These are phyloP conservation scores for Fusarium poae DNA, from an alignment of 2,329 filamentous ascomycete genomes.

Conservation along the genomic window DNA sequence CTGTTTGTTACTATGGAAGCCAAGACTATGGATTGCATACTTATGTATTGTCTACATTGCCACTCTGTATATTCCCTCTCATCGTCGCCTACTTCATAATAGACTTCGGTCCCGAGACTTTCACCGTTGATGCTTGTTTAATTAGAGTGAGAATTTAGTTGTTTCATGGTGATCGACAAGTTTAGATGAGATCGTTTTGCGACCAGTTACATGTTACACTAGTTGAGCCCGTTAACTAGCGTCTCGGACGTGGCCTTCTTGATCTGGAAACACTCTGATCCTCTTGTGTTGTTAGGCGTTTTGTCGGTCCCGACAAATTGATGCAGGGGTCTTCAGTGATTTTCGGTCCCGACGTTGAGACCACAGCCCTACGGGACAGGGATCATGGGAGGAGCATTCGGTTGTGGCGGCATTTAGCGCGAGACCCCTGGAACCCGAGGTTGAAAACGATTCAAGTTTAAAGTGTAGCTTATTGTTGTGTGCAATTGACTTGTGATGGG, in stretches of 20 bases:
- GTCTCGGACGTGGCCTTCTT: not conserved
- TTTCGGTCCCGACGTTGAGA: too few species aligned
- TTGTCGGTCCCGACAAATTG: too few species aligned
- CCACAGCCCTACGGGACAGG: too few species aligned
- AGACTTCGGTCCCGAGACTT: not conserved
- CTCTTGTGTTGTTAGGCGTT: too few species aligned
- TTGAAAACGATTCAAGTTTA: too few species aligned
- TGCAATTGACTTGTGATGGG: not conserved
- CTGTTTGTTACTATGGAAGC: not conserved
- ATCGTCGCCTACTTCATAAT: not conserved
- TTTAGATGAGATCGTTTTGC: not conserved
- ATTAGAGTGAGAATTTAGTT: not conserved
- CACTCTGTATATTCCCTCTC: not conserved
- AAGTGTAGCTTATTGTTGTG: too few species aligned
- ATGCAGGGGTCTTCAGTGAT: too few species aligned
- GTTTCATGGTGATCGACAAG: not conserved
- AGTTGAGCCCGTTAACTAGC: not conserved
- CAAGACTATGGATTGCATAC: not conserved
- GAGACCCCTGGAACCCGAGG: too few species aligned
- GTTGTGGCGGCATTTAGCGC: too few species aligned
- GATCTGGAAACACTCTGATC: too few species aligned
- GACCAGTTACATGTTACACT: not conserved
- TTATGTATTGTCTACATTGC: not conserved
- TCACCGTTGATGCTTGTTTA: not conserved
- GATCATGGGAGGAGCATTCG: too few species aligned